phyloP scores from a whole-genome alignment of 2,329 filamentous ascomycete species.

The Penicillium sp. region DNA sequence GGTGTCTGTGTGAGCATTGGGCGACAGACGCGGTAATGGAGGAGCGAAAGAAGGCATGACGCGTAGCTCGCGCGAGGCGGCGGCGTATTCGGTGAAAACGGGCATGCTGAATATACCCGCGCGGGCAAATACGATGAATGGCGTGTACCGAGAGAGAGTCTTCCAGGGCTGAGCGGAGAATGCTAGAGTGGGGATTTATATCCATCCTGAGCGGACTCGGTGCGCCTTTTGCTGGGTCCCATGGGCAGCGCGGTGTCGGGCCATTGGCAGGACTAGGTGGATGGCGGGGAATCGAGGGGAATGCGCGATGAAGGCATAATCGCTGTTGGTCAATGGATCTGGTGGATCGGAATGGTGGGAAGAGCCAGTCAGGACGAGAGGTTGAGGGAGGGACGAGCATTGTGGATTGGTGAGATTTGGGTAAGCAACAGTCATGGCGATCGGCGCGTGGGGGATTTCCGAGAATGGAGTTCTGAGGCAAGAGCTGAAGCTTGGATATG shows the following conservation, averaged over 20 bases:
- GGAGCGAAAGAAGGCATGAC: conserved; percentile 41
- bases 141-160: too few species aligned
- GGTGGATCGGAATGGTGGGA: conserved; percentile 5
- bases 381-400: not conserved
- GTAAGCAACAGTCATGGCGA: conserved; percentile 17
- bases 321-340: conserved; percentile 4
- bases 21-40: conserved; percentile 38
- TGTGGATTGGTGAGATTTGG: conserved; percentile 22
- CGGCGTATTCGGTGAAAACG: conserved; percentile 39
- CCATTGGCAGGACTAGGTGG: too few species aligned
- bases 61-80: conserved; percentile 39
- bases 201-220: too few species aligned
- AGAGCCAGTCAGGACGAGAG: conserved; percentile 3
- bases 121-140: too few species aligned
- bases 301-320: conserved; percentile 1
- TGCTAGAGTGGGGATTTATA: conserved; percentile 1
- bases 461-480: conserved; percentile 1
- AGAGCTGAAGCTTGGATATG: too few species aligned
- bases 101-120: conserved; percentile 36
- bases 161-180: not conserved
- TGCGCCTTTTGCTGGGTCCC: too few species aligned
- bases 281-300: conserved; percentile 9
- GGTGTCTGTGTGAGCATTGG: conserved; percentile 14
- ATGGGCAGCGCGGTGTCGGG: too few species aligned
- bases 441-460: conserved; percentile 1